Evolutionary conservation across 2,329 filamentous ascomycete species (phyloP).

Genomic region (Colletotrichum sp.): DNA sequence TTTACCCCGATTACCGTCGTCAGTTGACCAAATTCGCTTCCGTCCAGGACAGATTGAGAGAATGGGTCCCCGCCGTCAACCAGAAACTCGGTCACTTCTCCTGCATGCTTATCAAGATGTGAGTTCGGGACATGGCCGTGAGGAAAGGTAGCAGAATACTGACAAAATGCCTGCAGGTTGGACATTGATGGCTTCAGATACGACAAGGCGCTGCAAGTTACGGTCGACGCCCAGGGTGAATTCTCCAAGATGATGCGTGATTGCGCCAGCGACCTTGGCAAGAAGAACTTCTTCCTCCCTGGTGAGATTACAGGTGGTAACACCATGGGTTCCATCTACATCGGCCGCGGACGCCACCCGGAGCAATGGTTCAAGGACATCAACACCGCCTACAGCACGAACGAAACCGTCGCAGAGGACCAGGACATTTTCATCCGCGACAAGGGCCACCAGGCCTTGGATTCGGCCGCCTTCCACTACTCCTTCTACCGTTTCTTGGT

Average conservation of each 20-base stretch:
- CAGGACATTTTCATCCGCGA: slow-evolving; percentile 56
- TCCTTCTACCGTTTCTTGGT: slow-evolving; percentile 32
- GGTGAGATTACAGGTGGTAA: slow-evolving; percentile 71
- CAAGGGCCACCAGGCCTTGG: slow-evolving; percentile 51
- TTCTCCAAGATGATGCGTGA: slow-evolving; percentile 62
- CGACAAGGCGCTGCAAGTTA: slow-evolving; percentile 70
- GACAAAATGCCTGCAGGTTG: slow-evolving; percentile 30
- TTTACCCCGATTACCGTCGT: slow-evolving; percentile 66
- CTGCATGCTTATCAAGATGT: slow-evolving; percentile 62
- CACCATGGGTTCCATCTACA: slow-evolving; percentile 61
- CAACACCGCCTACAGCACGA: slow-evolving; percentile 22
- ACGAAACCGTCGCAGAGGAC: slow-evolving; percentile 8
- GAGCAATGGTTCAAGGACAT: slow-evolving; percentile 24
- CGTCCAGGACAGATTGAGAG: slow-evolving; percentile 69
- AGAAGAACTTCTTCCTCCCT: slow-evolving; percentile 67
- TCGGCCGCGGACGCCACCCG: slow-evolving; percentile 61
- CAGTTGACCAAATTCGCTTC: slow-evolving; percentile 70
- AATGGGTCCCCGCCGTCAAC: slow-evolving; percentile 63
- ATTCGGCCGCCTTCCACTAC: slow-evolving; percentile 47
- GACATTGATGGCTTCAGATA: slow-evolving; percentile 71
- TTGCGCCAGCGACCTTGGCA: slow-evolving; percentile 59
- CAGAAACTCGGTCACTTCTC: slow-evolving; percentile 64
- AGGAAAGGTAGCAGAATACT: not conserved
- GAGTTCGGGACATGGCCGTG: not conserved
- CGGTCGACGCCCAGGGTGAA: slow-evolving; percentile 62